Evolutionary conservation across 805 yeast species (phyloP), one percentile per base, ranked within the genome.

Genomic region (Suhomyces faveliae): DNA sequence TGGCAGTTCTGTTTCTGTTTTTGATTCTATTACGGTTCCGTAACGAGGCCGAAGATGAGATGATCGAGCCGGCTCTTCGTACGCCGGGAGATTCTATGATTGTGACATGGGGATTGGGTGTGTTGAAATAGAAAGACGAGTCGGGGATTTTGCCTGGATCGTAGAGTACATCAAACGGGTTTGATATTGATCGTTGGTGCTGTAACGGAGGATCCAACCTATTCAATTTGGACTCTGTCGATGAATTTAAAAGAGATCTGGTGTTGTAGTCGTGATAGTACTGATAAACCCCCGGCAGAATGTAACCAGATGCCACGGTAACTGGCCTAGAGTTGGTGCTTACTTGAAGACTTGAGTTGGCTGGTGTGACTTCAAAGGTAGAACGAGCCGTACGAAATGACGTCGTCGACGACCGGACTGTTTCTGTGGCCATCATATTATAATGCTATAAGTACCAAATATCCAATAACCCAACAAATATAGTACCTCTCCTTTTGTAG

Each of bases 1-100:
- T 10, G 3, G 37, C 37, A 54, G 64, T 64, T 49, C 56, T 64
- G 51, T 61, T 66, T 35, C 76, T 52, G 17, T 54, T 54, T 39
- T 60, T 58, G 2, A 70, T 64, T 11, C 55, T 56, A 45, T 63
- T 62, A 33, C 73, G 52, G 48, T 67, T 61, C 35, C 71, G 52
- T 2, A 71, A 35, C 1, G 70, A 55, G 9, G 71, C 71, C n/a
- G 54, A 40, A 7, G 55, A 47, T 1, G 76, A 70, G 4, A 66
- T 51, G 1, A 68, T 48, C 3, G 72, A 67, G 1, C 65, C 65
- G 0, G 64, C 48, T 24, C 73, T 48, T 20, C 56, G 53, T 25
- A 61, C 25, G 3, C 23, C 12, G n/a, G n/a, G n/a, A 7, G 51
- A 42, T 24, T 63, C 64, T 2, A 65, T 55, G 20, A 61, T 40